Base-by-base conservation (phyloP, 2,329 filamentous ascomycete species). In the Ascochyta rabiei region DNA sequence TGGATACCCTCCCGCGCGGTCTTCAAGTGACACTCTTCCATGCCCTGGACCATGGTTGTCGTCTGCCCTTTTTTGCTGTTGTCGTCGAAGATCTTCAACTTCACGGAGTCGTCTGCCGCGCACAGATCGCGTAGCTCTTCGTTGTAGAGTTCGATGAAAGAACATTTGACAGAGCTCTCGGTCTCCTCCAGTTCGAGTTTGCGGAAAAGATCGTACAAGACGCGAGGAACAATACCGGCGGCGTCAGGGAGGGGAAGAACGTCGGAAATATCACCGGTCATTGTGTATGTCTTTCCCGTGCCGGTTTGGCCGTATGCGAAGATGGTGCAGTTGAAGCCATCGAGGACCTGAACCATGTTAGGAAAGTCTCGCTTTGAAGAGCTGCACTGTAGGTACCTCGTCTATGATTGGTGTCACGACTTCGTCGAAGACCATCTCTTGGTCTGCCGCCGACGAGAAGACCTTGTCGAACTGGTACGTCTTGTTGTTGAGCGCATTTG, bases 301-400 rank as follows among this genome's bases (percentile, higher is more conserved):
- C 95, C 95, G 0, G 95, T 99, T 75, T 99, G 95, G 23, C 95
- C 95, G 74, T 99, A 99, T 30, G 95, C 95, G 68, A 99, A 99
- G 56, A 99, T 96, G 5, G 95, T 99, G 78, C 95, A 99, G 75
- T 99, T 99, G 79, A 91, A 98, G 47, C 95, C 95, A 21, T 87
- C 84, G 37, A 99, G 84, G 82, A 98, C 96, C 91, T 96, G 64
- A 0, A 8, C 4, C 5, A 6, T 21, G 19, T 68, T 38, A 71
- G 51, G 40, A 31, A 30, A 12, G 18, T 13, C 6, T 30, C 3
- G 6, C 9, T 13, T 4, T 13, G 4, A 16, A 8, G 13, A 18
- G 3, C 16, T 23, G 6, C 12, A 12, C 8, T 12, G n/a, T 37
- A 19, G 59, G 46, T 75, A 96, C 92, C 84, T 99, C 93, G 64